Conservation (phyloP, 768 basidiomycete species). For the Calocybe cyanea region DNA sequence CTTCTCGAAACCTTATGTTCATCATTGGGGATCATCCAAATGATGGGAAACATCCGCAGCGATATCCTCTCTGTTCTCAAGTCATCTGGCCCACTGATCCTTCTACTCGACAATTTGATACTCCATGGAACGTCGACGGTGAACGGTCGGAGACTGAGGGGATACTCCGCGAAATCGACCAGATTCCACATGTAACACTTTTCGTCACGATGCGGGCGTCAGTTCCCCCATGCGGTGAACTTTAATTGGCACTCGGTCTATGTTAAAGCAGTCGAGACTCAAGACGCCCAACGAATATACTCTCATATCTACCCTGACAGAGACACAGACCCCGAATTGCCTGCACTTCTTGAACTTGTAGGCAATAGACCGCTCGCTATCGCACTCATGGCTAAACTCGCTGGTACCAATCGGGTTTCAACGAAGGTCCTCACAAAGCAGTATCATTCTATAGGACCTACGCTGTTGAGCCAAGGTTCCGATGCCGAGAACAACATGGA, state of each 20-base stretch:
- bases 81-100: constrained; percentile 11
- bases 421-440: constrained; percentile 2
- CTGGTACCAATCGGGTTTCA: background rate
- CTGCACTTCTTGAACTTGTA: constrained; percentile 18
- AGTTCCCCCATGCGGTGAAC: constrained; percentile 20
- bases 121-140: constrained; percentile 22
- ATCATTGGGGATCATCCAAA: constrained; percentile 12
- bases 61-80: constrained; percentile 13
- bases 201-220: background rate
- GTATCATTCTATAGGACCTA: constrained; percentile 1
- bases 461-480: constrained; percentile 5
- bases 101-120: constrained; percentile 32
- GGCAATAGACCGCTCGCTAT: constrained; percentile 30
- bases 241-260: constrained; percentile 18
- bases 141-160: background rate
- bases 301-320: constrained; percentile 16
- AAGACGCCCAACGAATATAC: constrained; percentile 20
- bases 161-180: background rate
- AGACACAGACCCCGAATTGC: constrained; percentile 18
- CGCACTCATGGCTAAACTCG: constrained; percentile 27
- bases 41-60: constrained; percentile 13
- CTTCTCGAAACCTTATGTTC: constrained; percentile 21
- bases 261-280: constrained; percentile 15
- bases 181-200: background rate
- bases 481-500: constrained; percentile 8